A percentile compares a stretch with the other conserved stretches of the same genome.
These are phyloP conservation scores for Pinus albicaulis DNA, from an alignment of 75 land plant species.

Conservation along the genomic window DNA sequence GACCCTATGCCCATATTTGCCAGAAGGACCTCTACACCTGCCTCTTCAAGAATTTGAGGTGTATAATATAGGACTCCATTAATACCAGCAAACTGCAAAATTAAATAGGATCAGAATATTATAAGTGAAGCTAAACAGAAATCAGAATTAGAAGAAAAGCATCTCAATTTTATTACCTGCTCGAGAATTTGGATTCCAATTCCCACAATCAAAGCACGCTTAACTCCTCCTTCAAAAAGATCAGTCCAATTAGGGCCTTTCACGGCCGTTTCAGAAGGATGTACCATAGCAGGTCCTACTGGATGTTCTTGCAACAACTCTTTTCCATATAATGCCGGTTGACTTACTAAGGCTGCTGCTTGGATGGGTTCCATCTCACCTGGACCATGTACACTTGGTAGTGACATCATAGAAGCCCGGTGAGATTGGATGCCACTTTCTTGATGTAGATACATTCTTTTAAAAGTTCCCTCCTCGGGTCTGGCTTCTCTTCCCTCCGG, in stretches of 20 bases:
- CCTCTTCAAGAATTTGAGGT: slow-evolving; percentile 90
- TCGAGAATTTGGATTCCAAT: slow-evolving; percentile 76
- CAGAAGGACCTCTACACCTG: slow-evolving; percentile 75
- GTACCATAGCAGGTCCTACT: slow-evolving; percentile 68
- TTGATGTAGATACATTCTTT: slow-evolving; percentile 77
- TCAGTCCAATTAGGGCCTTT: slow-evolving; percentile 66
- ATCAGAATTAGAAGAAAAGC: neutral
- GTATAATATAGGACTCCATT: slow-evolving; percentile 95
- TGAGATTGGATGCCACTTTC: slow-evolving; percentile 51
- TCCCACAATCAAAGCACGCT: slow-evolving; percentile 81
- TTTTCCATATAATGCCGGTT: slow-evolving; percentile 57
- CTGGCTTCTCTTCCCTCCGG: slow-evolving; percentile 54
- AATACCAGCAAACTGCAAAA: slow-evolving; percentile 84
- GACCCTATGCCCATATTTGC: slow-evolving; percentile 58
- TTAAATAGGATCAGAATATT: neutral
- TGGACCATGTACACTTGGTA: slow-evolving; percentile 37
- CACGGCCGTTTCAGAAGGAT: slow-evolving; percentile 59
- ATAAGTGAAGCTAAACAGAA: neutral
- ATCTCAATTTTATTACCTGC: slow-evolving; percentile 62
- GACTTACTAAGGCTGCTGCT: slow-evolving; percentile 90
- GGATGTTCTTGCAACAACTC: slow-evolving; percentile 53
- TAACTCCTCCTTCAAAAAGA: slow-evolving; percentile 79
- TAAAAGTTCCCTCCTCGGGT: slow-evolving; percentile 56
- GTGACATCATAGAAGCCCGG: slow-evolving; percentile 55
- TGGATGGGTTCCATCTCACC: slow-evolving; percentile 52